Conservation (phyloP, 495 filamentous ascomycete species). For the Penicillium flavigenum region DNA sequence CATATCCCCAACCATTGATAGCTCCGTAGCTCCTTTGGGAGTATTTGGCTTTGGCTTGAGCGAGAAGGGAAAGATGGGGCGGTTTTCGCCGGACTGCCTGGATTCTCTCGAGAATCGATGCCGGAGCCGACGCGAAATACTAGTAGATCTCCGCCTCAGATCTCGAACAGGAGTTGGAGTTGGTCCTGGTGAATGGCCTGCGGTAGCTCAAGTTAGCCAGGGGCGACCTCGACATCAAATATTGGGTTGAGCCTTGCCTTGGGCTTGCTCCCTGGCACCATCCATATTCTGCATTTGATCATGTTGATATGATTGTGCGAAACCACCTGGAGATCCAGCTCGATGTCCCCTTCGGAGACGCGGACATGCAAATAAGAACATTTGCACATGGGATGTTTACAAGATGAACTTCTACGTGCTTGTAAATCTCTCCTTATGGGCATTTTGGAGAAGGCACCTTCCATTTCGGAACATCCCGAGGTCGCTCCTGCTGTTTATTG, state of each 20-base stretch:
- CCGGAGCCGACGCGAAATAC: constrained; percentile 36
- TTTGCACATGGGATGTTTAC: background rate
- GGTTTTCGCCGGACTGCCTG: constrained; percentile 15
- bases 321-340: background rate
- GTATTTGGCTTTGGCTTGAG: constrained; percentile 24
- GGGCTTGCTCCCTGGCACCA: background rate
- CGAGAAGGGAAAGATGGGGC: constrained; percentile 24
- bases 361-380: constrained; percentile 4
- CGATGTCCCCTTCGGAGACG: constrained; percentile 3
- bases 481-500: background rate
- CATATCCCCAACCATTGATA: constrained; percentile 21
- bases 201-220: background rate
- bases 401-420: background rate
- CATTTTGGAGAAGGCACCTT: background rate
- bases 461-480: background rate
- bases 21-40: constrained; percentile 4
- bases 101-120: constrained; percentile 39
- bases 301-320: constrained; percentile 4
- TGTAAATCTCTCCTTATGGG: background rate
- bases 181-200: background rate
- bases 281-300: background rate
- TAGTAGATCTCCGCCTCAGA: constrained; percentile 5
- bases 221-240: background rate
- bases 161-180: background rate
- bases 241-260: constrained; percentile 1